Percentiles rank a stretch among this genome's conserved stretches.
These are phyloP conservation scores for Cucurbitaria berberidis DNA, from an alignment of 2,329 filamentous ascomycete genomes.

Conservation along the genomic window DNA sequence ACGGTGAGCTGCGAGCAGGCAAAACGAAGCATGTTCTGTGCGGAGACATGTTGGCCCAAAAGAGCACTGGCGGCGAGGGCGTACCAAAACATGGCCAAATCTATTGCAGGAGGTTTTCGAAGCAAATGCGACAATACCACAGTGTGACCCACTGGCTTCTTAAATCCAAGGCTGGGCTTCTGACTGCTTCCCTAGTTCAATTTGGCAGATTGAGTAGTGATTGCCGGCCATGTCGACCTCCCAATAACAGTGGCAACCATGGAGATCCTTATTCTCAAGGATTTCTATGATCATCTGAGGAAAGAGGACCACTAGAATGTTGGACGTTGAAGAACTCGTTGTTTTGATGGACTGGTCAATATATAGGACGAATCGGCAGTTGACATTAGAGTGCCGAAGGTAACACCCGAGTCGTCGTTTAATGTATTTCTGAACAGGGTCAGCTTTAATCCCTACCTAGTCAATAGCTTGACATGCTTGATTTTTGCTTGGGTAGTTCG, in stretches of 20 bases:
- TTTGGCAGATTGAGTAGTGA: neutral
- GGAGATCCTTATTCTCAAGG: conserved; percentile 11
- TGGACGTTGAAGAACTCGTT: conserved; percentile 2
- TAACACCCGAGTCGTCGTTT: conserved; percentile 4
- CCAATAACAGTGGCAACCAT: conserved; percentile 7
- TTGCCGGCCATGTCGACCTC: conserved; percentile 10
- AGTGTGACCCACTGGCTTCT: conserved; percentile 8
- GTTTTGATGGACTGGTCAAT: conserved; percentile 25
- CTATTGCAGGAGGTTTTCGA: conserved; percentile 2
- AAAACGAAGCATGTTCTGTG: conserved; percentile 45
- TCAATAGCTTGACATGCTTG: neutral
- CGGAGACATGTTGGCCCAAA: conserved; percentile 30
- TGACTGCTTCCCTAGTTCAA: neutral
- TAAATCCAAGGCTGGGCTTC: conserved; percentile 8
- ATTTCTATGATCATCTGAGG: conserved; percentile 4
- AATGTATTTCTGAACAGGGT: neutral
- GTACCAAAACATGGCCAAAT: conserved; percentile 32
- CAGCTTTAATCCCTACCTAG: neutral
- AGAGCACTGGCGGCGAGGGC: conserved; percentile 27
- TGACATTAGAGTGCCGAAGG: conserved; percentile 26
- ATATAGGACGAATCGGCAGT: conserved; percentile 21
- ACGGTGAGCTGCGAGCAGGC: conserved; percentile 45
- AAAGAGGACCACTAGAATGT: conserved; percentile 9
- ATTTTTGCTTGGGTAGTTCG: neutral
- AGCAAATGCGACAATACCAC: neutral